phyloP scores from a whole-genome alignment of 495 filamentous ascomycete genomes.

The Aspergillus indologenus region DNA sequence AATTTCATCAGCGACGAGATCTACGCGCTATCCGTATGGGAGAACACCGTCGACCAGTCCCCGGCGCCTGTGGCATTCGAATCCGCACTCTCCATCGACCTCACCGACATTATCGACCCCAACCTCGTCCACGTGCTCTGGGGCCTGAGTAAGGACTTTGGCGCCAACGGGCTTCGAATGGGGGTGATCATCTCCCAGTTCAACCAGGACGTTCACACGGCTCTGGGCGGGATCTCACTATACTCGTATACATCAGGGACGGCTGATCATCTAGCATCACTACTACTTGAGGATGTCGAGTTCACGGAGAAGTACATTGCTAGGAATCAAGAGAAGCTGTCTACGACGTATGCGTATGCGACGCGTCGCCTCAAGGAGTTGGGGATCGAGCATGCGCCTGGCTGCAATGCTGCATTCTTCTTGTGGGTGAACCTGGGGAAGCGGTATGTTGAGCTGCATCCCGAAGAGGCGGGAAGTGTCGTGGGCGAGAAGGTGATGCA shows the following conservation, averaged over 20 bases:
- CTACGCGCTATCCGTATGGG: conserved; percentile 55
- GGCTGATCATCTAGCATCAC: conserved; percentile 41
- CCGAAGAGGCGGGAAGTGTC: conserved; percentile 21
- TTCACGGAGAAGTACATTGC: conserved; percentile 47
- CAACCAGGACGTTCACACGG: conserved; percentile 40
- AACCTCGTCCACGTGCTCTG: conserved; percentile 56
- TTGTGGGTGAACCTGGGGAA: conserved; percentile 56
- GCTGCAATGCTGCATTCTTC: conserved; percentile 55
- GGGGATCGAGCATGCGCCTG: conserved; percentile 5
- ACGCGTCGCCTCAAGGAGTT: neutral
- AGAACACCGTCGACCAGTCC: conserved; percentile 28
- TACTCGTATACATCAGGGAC: conserved; percentile 48
- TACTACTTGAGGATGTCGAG: conserved; percentile 45
- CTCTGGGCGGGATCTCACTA: conserved; percentile 33
- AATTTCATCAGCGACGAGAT: conserved; percentile 64
- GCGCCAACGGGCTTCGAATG: conserved; percentile 52
- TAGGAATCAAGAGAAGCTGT: conserved; percentile 36
- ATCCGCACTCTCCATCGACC: conserved; percentile 51
- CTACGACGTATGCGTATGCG: neutral
- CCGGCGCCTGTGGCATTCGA: conserved; percentile 40
- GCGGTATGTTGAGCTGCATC: conserved; percentile 30
- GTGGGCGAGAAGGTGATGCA: conserved; percentile 29
- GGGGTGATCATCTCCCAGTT: conserved; percentile 50
- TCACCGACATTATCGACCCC: conserved; percentile 46
- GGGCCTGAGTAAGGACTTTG: conserved; percentile 62